Base-by-base conservation (phyloP, 169 alveolate genomes). In the Theileria equi region DNA sequence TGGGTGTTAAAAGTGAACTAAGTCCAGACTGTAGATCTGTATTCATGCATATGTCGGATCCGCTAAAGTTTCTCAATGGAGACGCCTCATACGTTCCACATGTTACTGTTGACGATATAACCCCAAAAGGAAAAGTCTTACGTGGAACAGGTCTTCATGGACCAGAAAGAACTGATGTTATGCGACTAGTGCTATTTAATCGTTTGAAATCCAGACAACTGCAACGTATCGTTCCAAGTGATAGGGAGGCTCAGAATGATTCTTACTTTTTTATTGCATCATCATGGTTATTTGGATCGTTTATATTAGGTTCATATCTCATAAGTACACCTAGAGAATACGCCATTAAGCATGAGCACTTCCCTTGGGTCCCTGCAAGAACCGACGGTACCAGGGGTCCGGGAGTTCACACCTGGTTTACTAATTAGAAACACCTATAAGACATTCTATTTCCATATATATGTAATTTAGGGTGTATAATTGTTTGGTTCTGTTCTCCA, bases 141-240 rank as follows among this genome's bases (percentile, higher is more conserved):
- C 82, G 96, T n/a, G 96, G 96, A 8, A 63, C 83, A 31, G 96
- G 92, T 11, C 66, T 89, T 17, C 96, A 92, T 49, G 96, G 96
- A 7, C 96, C 96, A 6, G 96, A 92, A 81, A 62, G 91, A 61
- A 86, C 90, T 17, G 96, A 92, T 48, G 87, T 84, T 35, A 53
- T 88, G 48, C 29, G 92, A 52, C 81, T 91, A 38, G 90, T 79
- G 41, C 74, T 92, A 70, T 92, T 82, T 89, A 92, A 92, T 82
- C 71, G 95, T 10, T 82, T 92, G 67, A 90, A 87, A 71, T 92
- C 84, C 60, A 62, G 82, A 59, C 91, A 92, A 52, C 88, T 91
- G 13, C 95, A 89, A 48, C 88, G 95, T 38, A 74, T 73, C 40
- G 93, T 90, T 13, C 94, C 94, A 47, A 74, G 74, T 57, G 23